These are phyloP conservation scores for Penicillium coprophilum DNA, from an alignment of 495 filamentous ascomycete genomes.

Conservation along the genomic window DNA sequence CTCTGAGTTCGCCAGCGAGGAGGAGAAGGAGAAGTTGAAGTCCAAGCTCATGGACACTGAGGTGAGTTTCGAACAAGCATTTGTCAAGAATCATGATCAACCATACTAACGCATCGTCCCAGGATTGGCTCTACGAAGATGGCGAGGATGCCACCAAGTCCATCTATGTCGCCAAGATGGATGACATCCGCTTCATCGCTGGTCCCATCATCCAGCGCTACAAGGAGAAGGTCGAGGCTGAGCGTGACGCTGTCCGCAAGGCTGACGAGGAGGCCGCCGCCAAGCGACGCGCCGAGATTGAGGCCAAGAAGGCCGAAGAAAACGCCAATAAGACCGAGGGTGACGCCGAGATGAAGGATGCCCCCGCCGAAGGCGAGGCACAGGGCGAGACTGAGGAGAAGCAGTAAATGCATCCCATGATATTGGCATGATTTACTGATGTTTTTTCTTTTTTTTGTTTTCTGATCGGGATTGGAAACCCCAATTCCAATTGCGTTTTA, in stretches of 20 bases:
- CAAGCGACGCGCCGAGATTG: constrained; percentile 74
- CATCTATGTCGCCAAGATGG: constrained; percentile 88
- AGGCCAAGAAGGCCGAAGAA: constrained; percentile 53
- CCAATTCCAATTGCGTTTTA: not conserved
- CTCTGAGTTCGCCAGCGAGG: constrained; percentile 81
- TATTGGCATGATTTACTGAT: constrained; percentile 1
- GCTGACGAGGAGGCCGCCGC: constrained; percentile 79
- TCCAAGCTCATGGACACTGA: constrained; percentile 77
- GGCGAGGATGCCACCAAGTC: constrained; percentile 95
- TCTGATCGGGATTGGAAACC: not conserved
- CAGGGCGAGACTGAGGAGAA: constrained; percentile 44
- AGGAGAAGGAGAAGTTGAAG: constrained; percentile 84
- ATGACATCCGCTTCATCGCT: constrained; percentile 87
- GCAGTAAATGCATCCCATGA: constrained; percentile 33
- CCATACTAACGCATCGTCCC: constrained; percentile 15
- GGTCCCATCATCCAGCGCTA: constrained; percentile 93
- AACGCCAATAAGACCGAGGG: constrained; percentile 41
- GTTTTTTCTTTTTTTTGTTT: constrained; percentile 2
- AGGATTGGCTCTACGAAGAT: constrained; percentile 99
- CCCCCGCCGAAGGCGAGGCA: constrained; percentile 34
- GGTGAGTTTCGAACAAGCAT: constrained; percentile 54
- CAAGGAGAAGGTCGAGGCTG: constrained; percentile 89
- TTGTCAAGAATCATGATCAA: constrained; percentile 5
- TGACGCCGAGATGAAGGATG: constrained; percentile 27
- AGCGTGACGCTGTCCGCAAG: constrained; percentile 74